These are phyloP conservation scores for Alternaria longipes DNA, from an alignment of 2,329 filamentous ascomycete species.

Conservation along the genomic window DNA sequence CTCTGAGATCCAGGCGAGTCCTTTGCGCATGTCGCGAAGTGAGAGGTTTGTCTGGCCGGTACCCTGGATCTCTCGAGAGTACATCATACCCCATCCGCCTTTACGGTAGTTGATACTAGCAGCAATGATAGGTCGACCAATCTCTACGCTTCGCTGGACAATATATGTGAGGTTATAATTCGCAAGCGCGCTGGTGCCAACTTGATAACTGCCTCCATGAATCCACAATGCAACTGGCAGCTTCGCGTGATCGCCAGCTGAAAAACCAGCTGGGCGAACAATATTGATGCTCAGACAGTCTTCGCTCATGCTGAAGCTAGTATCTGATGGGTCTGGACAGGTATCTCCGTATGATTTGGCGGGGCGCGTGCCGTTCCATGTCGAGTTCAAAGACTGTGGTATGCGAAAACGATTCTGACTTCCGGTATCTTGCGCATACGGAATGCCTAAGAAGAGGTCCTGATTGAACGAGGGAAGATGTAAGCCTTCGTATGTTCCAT, in stretches of 20 bases:
- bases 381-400: conserved; percentile 12
- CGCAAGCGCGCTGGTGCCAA: background rate
- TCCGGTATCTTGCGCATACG: conserved; percentile 16
- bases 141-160: background rate
- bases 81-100: background rate
- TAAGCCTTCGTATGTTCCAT: conserved; percentile 49
- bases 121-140: background rate
- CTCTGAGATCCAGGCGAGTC: conserved; percentile 57
- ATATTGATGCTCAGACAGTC: background rate
- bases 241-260: background rate
- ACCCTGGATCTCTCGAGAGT: background rate
- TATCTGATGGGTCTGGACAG: background rate
- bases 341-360: background rate
- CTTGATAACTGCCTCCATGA: background rate
- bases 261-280: background rate
- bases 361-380: background rate
- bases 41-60: background rate
- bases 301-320: background rate
- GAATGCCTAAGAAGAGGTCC: conserved; percentile 25
- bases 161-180: background rate
- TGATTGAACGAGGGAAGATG: conserved; percentile 41
- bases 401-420: background rate
- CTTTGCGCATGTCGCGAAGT: background rate
- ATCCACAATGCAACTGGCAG: background rate
- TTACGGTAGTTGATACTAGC: background rate